A percentile compares a stretch with the other conserved stretches of the same genome.
Evolutionary conservation across 768 basidiomycete species (phyloP).

Genomic region (Erythrobasidium yunnanense): DNA sequence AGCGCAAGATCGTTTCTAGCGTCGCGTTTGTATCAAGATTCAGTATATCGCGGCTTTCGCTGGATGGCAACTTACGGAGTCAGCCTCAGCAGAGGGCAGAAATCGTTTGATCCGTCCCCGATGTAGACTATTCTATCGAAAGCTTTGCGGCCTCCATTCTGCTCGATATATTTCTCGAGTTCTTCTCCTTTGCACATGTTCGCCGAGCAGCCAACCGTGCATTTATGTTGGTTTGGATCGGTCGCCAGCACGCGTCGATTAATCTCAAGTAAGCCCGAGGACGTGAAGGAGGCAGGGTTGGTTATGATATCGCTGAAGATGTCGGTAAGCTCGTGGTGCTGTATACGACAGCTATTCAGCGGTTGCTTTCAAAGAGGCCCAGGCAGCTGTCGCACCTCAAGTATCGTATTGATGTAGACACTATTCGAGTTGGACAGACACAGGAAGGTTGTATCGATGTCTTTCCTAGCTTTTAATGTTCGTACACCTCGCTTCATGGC

Average conservation of each 20-base stretch:
- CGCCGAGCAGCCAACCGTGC: slow-evolving; percentile 74
- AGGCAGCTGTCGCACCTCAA: slow-evolving; percentile 52
- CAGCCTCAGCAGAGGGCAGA: slow-evolving; percentile 77
- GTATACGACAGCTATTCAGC: slow-evolving; percentile 19
- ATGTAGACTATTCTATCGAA: slow-evolving; percentile 78
- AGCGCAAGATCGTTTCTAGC: slow-evolving; percentile 74
- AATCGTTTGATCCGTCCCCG: slow-evolving; percentile 91
- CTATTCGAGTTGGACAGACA: slow-evolving; percentile 89
- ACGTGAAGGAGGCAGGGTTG: slow-evolving; percentile 78
- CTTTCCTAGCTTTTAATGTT: slow-evolving; percentile 55
- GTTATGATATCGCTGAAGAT: slow-evolving; percentile 78
- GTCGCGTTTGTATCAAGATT: neutral
- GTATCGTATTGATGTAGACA: slow-evolving; percentile 79
- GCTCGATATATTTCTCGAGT: slow-evolving; percentile 64
- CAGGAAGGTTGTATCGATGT: slow-evolving; percentile 65
- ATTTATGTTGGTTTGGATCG: slow-evolving; percentile 67
- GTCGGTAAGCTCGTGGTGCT: slow-evolving; percentile 63
- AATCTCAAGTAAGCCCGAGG: slow-evolving; percentile 60
- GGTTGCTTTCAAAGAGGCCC: too few relatives aligned
- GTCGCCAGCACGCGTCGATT: slow-evolving; percentile 51
- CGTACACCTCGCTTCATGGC: slow-evolving; percentile 89
- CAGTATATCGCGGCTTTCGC: neutral
- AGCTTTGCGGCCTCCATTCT: slow-evolving; percentile 47
- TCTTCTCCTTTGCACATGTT: slow-evolving; percentile 99
- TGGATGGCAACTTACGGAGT: slow-evolving; percentile 49